Percentiles rank a stretch among this genome's conserved stretches.
Evolutionary conservation across 768 basidiomycete genomes (phyloP).

Genomic region (Pleurotus djamor): DNA sequence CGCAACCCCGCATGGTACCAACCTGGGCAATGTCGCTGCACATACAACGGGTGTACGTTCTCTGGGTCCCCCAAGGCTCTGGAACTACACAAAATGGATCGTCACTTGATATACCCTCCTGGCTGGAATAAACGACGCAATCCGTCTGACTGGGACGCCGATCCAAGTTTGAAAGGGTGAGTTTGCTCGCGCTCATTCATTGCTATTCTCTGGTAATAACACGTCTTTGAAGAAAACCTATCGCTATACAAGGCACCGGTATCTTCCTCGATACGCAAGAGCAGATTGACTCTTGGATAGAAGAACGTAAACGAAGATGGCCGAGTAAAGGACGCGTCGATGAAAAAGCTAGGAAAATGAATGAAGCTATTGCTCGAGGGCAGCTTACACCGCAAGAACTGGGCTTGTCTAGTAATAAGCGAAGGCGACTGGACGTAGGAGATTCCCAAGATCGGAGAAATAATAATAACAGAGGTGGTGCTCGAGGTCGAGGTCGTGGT

Average conservation of each 20-base stretch:
- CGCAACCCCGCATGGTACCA: conserved; percentile 52
- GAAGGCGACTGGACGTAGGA: conserved; percentile 28
- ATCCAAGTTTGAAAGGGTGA: conserved; percentile 79
- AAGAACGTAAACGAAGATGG: conserved; percentile 84
- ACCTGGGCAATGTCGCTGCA: conserved; percentile 58
- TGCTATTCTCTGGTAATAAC: conserved; percentile 4
- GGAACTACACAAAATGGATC: conserved; percentile 85
- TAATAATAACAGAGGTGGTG: conserved; percentile 8
- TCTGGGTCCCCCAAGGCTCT: conserved; percentile 68
- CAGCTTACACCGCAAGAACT: conserved; percentile 56
- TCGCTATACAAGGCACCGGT: conserved; percentile 79
- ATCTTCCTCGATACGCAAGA: conserved; percentile 80
- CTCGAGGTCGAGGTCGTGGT: conserved; percentile 18
- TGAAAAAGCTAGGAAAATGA: conserved; percentile 79
- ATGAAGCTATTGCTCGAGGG: conserved; percentile 80
- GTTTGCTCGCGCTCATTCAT: conserved; percentile 1
- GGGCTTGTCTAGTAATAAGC: conserved; percentile 39
- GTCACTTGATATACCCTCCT: conserved; percentile 81
- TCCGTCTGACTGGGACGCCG: conserved; percentile 74
- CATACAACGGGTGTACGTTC: conserved; percentile 64
- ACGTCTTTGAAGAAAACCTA: conserved; percentile 48
- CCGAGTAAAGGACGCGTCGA: conserved; percentile 68
- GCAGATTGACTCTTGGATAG: conserved; percentile 81
- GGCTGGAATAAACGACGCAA: conserved; percentile 61
- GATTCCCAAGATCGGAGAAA: conserved; percentile 8